Evolutionary conservation across 2,329 filamentous ascomycete species (phyloP), one percentile per base, ranked within the genome.

Genomic region (Periconia sp.): DNA sequence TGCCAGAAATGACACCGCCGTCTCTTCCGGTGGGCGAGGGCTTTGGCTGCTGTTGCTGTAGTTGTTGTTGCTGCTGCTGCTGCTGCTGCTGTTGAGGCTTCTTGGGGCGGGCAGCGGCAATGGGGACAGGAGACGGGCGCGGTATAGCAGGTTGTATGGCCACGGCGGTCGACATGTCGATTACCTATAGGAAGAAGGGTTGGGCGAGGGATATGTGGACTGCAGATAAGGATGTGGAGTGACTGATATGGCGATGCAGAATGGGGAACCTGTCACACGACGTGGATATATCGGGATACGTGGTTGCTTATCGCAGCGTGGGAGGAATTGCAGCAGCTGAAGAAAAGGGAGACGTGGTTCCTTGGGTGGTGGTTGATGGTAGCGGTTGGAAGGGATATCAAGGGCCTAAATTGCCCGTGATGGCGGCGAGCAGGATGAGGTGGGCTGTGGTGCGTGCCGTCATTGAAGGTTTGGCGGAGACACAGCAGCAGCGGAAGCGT

Each of bases 121-220:
- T 76, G 59, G 76, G 72, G 54, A 78, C 70, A 49, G 77, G 74
- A 54, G 71, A 72, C 49, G 77, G 73, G 64, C 77, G 76, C 64
- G 69, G 63, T 65, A 69, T 68, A 67, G 77, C 69, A 56, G 76
- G 76, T 61, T 78, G 77, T 62, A 79, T 76, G 61, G 77, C 74
- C 63, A 80, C 75, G 59, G 74, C 77, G 54, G 78, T 76, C 62
- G 77, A 76, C 77, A 80, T 79, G 65, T 70, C 62, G 68, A 59
- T n/a, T n/a, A n/a, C n/a, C n/a, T 65, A 57, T 59, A 54, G 48
- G 23, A 8, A 58, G 57, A 53, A 18, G 58, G 56, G 54, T 58
- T 50, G 61, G 55, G 52, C 58, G 60, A 54, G 57, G 52, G 31
- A 47, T 56, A 23, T 47, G 56, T 37, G 33, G 33, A 37, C 15